Evolutionary conservation across 2,329 filamentous ascomycete species (phyloP).

Genomic region (Penicillium fuscoglaucum): DNA sequence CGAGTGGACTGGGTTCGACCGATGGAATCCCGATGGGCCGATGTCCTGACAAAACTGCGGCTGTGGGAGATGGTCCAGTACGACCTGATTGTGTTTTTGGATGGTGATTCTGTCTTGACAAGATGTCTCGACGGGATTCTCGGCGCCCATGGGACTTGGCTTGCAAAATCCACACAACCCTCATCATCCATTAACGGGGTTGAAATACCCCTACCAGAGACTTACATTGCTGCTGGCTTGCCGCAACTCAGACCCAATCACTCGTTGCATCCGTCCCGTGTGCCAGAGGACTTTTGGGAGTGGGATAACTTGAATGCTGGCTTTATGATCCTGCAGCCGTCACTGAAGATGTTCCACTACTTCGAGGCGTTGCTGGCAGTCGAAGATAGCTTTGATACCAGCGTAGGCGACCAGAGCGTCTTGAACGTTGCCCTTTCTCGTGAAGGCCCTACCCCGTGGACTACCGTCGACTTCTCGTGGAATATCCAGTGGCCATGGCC

Average conservation of each 20-base stretch:
- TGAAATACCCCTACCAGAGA: not conserved
- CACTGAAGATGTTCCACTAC: not conserved
- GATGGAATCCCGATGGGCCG: not conserved
- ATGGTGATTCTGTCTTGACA: conserved; percentile 6
- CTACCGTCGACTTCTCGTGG: not conserved
- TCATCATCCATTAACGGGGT: not conserved
- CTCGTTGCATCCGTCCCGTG: not conserved
- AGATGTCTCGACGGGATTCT: not conserved
- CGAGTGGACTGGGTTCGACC: conserved; percentile 3
- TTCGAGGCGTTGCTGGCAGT: not conserved
- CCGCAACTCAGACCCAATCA: not conserved
- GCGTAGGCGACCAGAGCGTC: not conserved
- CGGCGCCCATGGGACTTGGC: not conserved
- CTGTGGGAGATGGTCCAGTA: conserved; percentile 9
- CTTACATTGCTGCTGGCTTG: not conserved
- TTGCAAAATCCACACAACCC: not conserved
- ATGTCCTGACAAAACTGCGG: conserved; percentile 7
- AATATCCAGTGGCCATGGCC: not conserved
- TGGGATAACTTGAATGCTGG: not conserved
- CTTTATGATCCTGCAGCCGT: not conserved
- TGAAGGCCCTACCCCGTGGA: not conserved
- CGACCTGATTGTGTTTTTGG: conserved; percentile 8
- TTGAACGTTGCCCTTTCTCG: not conserved
- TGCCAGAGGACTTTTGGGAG: not conserved
- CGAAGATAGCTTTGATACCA: not conserved